Base-by-base conservation (phyloP, 495 filamentous ascomycete species). In the Aspergillus sclerotiicarbonarius region DNA sequence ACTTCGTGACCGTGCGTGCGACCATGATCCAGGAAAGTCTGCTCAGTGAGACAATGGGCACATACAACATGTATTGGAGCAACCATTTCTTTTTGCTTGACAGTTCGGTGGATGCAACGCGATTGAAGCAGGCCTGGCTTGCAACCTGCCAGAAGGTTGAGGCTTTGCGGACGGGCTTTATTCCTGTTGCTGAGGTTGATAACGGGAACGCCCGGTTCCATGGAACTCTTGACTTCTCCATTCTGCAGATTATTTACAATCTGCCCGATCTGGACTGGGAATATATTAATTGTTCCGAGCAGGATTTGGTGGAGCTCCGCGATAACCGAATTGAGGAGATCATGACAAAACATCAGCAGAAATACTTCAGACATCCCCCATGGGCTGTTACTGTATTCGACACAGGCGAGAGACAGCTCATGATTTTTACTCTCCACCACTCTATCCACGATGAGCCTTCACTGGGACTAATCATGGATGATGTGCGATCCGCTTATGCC, bases 121-220 rank as follows among this genome's bases (percentile, higher is more conserved):
- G 69, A 19, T 72, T 92, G 3, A 78, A 78, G 51, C 54, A 63
- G 13, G 86, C 90, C 3, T 90, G 87, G 81, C 62, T 71, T n/a
- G 66, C 61, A 0, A 85, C 89, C 9, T 73, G 87, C 37, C 63
- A 75, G 2, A 65, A 72, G 3, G 83, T 80, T 2, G 83, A 89
- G 10, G 89, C 91, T 16, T 74, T 93, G 19, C 80, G 89, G 12
- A 91, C 87, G 7, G 74, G 71, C 1, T 94, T 95, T 63, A 60
- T 82, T 31, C 68, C 70, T 7, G 52, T 64, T 8, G 71, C 68
- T 8, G 62, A 69, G n/a, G 21, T 57, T 19, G 16, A 35, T 4
- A 56, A 41, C 13, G 19, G 20, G 2, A 43, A 37, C 4, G 30
- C 25, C 6, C 20, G 48, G 3, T 33, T 25, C 8, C 33, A 45